phyloP scores from a whole-genome alignment of 768 basidiomycete genomes.

The Suillus sp. region DNA sequence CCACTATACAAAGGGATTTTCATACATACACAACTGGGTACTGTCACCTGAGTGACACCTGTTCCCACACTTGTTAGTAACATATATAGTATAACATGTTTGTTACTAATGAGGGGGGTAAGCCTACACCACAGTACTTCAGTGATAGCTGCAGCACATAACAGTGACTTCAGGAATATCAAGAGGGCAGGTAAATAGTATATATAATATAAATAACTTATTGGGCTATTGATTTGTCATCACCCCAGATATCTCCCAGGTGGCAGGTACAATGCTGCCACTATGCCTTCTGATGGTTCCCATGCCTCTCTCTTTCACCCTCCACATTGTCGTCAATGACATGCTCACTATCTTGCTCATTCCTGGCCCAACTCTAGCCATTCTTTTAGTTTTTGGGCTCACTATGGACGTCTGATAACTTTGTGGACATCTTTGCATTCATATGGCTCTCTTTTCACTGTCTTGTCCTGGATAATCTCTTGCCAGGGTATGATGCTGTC shows the following conservation, averaged over 20 bases:
- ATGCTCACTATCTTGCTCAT: not conserved
- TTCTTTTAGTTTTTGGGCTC: not conserved
- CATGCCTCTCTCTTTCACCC: not conserved
- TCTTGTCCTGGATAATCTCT: too few species aligned
- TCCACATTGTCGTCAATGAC: not conserved
- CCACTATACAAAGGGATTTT: too few species aligned
- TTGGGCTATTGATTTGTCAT: constrained; percentile 3
- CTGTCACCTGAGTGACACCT: constrained; percentile 1
- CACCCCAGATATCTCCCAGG: not conserved
- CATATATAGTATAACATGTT: not conserved
- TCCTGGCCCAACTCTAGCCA: not conserved
- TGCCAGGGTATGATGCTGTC: too few species aligned
- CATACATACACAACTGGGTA: too few species aligned
- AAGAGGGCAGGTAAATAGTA: not conserved
- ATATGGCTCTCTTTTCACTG: too few species aligned
- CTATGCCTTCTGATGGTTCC: not conserved
- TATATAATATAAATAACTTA: too few species aligned
- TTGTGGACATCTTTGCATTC: too few species aligned
- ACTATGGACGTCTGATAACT: too few species aligned
- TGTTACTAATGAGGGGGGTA: not conserved
- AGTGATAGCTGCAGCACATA: not conserved
- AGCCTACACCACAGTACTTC: not conserved
- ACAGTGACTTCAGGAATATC: not conserved
- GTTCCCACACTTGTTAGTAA: constrained; percentile 4
- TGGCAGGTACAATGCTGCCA: not conserved